Conservation (phyloP, 192 early-diverging fungal species). For the Podila clonocystis region DNA sequence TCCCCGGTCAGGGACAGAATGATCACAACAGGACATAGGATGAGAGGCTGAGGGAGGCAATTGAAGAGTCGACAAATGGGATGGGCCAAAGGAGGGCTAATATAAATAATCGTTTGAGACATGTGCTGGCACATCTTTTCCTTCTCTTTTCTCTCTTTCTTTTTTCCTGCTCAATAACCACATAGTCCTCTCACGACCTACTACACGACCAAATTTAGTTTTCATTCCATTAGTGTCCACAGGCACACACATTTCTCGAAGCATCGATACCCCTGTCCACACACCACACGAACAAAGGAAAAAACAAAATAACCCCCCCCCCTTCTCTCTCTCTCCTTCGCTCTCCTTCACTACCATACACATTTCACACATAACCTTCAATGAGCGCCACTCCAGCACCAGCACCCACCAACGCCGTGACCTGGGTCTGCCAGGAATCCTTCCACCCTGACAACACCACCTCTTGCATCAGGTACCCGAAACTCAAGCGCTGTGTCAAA, state of each 20-base stretch:
- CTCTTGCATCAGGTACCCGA: constrained; percentile 28
- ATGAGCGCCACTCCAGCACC: constrained; percentile 16
- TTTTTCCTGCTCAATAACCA: neutral
- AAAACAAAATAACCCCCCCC: neutral
- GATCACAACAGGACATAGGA: too few relatives aligned
- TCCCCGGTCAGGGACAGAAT: too few relatives aligned
- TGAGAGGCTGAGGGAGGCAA: too few relatives aligned
- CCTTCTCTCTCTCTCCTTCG: neutral
- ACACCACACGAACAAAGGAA: neutral
- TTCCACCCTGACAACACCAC: constrained; percentile 26
- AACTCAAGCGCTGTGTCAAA: constrained; percentile 22
- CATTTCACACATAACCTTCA: neutral
- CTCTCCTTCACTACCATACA: neutral
- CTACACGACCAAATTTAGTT: too few relatives aligned
- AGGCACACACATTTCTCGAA: too few relatives aligned
- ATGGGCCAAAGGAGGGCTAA: neutral
- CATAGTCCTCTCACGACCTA: too few relatives aligned
- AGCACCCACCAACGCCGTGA: neutral
- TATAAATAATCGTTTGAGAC: neutral
- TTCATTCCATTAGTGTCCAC: too few relatives aligned
- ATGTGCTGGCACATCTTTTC: neutral
- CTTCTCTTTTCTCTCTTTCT: neutral
- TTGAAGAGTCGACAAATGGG: too few relatives aligned
- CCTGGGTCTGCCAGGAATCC: constrained; percentile 29
- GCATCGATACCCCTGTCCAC: too few relatives aligned